phyloP scores from a whole-genome alignment of 768 basidiomycete genomes.

The Amanita brunnescens region DNA sequence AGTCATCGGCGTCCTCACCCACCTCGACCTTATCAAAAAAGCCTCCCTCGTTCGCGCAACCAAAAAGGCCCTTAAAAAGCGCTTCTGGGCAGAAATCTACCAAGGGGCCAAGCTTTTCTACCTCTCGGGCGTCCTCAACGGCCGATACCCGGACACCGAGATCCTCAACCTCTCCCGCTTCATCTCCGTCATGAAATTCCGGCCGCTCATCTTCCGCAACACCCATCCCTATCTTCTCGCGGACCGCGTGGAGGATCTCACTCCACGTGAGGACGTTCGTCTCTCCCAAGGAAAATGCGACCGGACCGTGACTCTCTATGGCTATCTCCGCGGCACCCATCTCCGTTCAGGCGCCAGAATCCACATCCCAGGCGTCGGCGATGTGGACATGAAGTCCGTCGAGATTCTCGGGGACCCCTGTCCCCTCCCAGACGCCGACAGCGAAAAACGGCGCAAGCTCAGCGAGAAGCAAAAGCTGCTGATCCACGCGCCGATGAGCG shows the following conservation, averaged over 20 bases:
- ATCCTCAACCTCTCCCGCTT: constrained; percentile 94
- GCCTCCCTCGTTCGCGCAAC: constrained; percentile 75
- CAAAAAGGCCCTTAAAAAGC: constrained; percentile 92
- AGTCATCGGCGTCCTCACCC: constrained; percentile 92
- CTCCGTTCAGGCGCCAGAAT: constrained; percentile 67
- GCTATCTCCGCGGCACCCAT: constrained; percentile 89
- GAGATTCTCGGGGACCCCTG: constrained; percentile 87
- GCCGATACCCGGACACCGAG: constrained; percentile 94
- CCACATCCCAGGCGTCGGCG: constrained; percentile 93
- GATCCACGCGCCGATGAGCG: constrained; percentile 98
- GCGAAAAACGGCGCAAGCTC: constrained; percentile 85
- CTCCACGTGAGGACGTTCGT: constrained; percentile 76
- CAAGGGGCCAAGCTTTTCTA: constrained; percentile 98
- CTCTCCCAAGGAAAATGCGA: constrained; percentile 81
- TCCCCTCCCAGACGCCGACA: constrained; percentile 84
- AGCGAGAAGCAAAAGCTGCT: constrained; percentile 92
- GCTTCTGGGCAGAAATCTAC: constrained; percentile 99
- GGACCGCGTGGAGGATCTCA: constrained; percentile 93
- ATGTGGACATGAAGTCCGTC: constrained; percentile 69
- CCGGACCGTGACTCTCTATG: constrained; percentile 89
- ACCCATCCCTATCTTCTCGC: constrained; percentile 90
- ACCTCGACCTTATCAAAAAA: constrained; percentile 96
- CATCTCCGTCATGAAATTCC: constrained; percentile 97
- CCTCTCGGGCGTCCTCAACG: constrained; percentile 92
- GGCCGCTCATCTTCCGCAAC: constrained; percentile 93